A percentile compares a stretch with the other conserved stretches of the same genome.
Conservation (phyloP, 176 grass and related monocot genomes). For the Saccharum spontaneum region DNA sequence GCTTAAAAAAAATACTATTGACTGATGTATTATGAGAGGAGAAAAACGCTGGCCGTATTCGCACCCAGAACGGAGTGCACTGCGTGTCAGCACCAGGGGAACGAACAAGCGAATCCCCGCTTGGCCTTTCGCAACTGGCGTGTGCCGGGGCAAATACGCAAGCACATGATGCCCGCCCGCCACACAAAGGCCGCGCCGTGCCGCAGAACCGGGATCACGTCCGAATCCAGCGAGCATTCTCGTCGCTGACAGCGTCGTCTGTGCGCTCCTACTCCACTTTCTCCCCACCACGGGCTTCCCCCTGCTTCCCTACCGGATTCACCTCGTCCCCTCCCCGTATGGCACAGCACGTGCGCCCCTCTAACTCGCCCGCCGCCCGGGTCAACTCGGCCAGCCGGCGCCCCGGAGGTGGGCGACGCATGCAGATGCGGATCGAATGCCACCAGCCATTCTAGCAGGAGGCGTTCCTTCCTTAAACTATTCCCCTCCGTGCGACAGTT, state of each 20-base stretch:
- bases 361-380: conserved; percentile 34
- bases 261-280: conserved; percentile 32
- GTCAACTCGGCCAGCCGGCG: conserved; percentile 41
- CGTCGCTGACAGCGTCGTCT: neutral
- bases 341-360: conserved; percentile 39
- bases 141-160: neutral
- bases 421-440: conserved; percentile 26
- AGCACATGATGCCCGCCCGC: neutral
- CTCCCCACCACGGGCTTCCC: conserved; percentile 18
- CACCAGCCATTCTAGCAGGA: no score
- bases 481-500: conserved; percentile 33
- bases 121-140: no score
- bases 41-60: no score
- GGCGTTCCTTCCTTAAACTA: no score
- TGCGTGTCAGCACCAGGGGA: neutral
- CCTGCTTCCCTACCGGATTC: neutral
- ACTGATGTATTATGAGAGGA: no score
- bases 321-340: neutral
- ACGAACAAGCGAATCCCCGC: no score
- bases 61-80: no score
- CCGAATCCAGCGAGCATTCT: conserved; percentile 10
- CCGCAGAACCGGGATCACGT: neutral
- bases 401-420: neutral
- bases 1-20: no score
- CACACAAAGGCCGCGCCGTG: no score